Base-by-base conservation (phyloP, 116 monocot species). In the Iris pallida region DNA sequence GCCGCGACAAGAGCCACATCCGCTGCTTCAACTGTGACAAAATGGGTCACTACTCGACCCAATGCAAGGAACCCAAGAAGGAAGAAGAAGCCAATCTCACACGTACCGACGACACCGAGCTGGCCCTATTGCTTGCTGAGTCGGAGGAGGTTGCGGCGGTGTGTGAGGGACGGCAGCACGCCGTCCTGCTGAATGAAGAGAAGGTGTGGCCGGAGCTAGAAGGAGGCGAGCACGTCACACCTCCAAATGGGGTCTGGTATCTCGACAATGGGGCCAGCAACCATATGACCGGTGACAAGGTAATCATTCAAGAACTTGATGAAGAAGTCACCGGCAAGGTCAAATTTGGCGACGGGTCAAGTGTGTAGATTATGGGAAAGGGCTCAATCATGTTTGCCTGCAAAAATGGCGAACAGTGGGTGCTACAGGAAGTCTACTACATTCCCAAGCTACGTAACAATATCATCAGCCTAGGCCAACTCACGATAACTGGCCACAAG, bases 11-110 rank as follows among this genome's bases (percentile, higher is more conserved):
- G 42, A 73, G 73, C 15, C 14, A 73, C 53, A 64, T 64, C 12
- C 19, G 49, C 2, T 71, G 71, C 49, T 73, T 63, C 19, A 53
- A 64, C 55, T 73, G 73, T 17, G 16, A 54, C 12, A 42, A 73
- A 14, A 53, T 73, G 53, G 64, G 73, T 1, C 73, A 73, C 43
- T 73, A 64, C 20, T 47, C 64, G 1, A 16, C 7, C 12, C 16
- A 71, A 13, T 71, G 49, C 71, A 57, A 19, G 59, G 48, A 42
- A 2, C 44, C 43, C 49, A 62, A 13, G 19, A 41, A 30, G 4
- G 71, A 44, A 16, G 71, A 17, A 48, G 47, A 47, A 30, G 20
- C 47, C 18, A 17, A 64, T n/a, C 64, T 45, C 20, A 40, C 66
- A 8, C 52, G 49, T 7, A 14, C 30, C 7, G 20, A 49, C 9